Base-by-base conservation (phyloP, 2,329 filamentous ascomycete genomes). In the Aspergillus japonicus region DNA sequence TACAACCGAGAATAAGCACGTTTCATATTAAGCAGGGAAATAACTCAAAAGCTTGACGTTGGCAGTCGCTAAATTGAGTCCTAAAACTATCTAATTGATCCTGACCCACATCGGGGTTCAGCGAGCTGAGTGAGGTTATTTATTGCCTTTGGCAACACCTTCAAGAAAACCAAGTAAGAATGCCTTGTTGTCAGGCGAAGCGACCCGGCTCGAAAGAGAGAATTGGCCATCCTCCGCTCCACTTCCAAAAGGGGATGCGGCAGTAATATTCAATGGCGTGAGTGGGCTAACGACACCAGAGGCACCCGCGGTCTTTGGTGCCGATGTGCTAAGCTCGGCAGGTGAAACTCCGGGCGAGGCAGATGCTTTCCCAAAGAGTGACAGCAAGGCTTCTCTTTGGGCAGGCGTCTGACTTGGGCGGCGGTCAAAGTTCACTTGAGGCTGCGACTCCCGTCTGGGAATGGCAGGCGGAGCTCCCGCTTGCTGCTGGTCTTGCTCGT, bases 161-260 rank as follows among this genome's bases (percentile, higher is more conserved):
- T 91, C 85, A 68, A 96, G 77, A 71, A 92, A 95, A 10, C 85
- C 88, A 54, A 95, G 80, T 70, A 96, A 77, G 68, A 95, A 95
- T 16, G 82, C 87, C 70, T 90, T 88, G 66, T 95, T 88, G 0
- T 86, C 88, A 0, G 89, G 85, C 4, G 88, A 89, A 19, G 78
- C 77, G 47, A 71, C 63, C n/a, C 65, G 71, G 54, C 66, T 71
- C 14, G 58, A 61, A 49, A 87, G 86, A 12, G 84, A 79, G 33
- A 81, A 80, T 68, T 83, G 79, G 62, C 81, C 84, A 19, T 64
- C 64, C 16, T 56, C 56, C n/a, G 69, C 63, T 12, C 60, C 67
- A 52, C 52, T 65, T 3, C 65, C 64, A 21, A 65, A 66, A 4
- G 62, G 56, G 29, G 67, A 62, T 4, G 62, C 63, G 2, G 58